Evolutionary conservation across 495 filamentous ascomycete species (phyloP).

Genomic region (Trichoderma virens): DNA sequence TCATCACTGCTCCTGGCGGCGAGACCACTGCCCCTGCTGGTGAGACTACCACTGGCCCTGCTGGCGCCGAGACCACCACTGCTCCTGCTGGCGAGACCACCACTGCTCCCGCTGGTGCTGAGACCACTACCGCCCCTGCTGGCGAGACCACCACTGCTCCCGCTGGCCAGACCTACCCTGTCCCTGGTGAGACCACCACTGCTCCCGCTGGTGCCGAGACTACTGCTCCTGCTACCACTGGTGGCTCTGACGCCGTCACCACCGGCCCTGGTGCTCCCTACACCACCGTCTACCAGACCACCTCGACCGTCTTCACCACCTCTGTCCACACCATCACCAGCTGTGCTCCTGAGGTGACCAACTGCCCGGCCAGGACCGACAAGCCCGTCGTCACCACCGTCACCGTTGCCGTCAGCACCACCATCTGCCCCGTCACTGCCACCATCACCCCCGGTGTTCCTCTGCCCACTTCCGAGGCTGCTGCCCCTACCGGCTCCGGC

Average conservation of each 20-base stretch:
- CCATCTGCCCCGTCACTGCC: slow-evolving; percentile 45
- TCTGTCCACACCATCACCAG: slow-evolving; percentile 50
- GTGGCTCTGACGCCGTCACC: slow-evolving; percentile 17
- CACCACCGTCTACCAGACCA: slow-evolving; percentile 35
- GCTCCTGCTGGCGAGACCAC: slow-evolving; percentile 19
- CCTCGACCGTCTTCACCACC: slow-evolving; percentile 56
- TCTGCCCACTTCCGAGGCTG: slow-evolving; percentile 5
- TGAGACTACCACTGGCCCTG: slow-evolving; percentile 27
- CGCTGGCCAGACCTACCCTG: slow-evolving; percentile 44
- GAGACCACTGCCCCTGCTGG: slow-evolving; percentile 21
- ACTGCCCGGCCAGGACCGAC: slow-evolving; percentile 50
- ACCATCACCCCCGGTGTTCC: slow-evolving; percentile 23
- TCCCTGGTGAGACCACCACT: slow-evolving; percentile 14
- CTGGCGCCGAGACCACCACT: slow-evolving; percentile 17
- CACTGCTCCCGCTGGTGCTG: slow-evolving; percentile 21
- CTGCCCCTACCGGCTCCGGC: slow-evolving; percentile 29
- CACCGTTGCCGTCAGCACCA: slow-evolving; percentile 56
- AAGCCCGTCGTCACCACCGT: slow-evolving; percentile 28
- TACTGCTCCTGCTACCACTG: slow-evolving; percentile 16
- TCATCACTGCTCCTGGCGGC: slow-evolving; percentile 15
- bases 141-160: slow-evolving; percentile 14
- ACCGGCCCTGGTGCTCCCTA: slow-evolving; percentile 10
- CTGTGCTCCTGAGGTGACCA: slow-evolving; percentile 47
- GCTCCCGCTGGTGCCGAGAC: slow-evolving; percentile 12
- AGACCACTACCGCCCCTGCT: slow-evolving; percentile 13